phyloP scores from a whole-genome alignment of 148 eudicot genomes.

The Suaeda aralocaspica region DNA sequence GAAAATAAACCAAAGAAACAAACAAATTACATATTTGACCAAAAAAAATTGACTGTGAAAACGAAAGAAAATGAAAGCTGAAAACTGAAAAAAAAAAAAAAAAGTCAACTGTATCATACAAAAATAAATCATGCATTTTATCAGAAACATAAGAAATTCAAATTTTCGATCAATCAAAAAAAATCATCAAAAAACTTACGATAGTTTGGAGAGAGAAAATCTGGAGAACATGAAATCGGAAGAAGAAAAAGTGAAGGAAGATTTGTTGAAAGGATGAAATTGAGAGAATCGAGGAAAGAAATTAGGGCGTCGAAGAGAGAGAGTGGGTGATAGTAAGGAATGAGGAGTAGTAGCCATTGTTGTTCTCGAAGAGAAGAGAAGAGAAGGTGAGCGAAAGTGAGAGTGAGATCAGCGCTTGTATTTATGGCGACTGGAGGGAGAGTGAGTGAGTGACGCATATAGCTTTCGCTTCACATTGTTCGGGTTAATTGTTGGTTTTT shows the following conservation, averaged over 20 bases:
- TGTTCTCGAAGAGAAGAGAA: too few relatives aligned
- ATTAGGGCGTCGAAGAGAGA: conserved; percentile 25
- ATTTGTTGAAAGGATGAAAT: conserved; percentile 12
- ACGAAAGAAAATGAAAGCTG: neutral
- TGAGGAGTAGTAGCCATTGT: conserved; percentile 23
- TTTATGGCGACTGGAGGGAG: too few relatives aligned
- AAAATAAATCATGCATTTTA: too few relatives aligned
- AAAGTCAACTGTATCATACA: neutral
- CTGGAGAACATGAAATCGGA: neutral
- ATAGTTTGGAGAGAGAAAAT: conserved; percentile 14
- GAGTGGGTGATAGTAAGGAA: conserved; percentile 20
- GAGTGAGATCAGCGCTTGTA: too few relatives aligned
- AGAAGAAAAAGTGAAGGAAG: too few relatives aligned
- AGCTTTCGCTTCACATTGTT: too few relatives aligned
- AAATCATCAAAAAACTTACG: conserved; percentile 25
- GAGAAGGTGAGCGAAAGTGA: too few relatives aligned
- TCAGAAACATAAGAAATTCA: too few relatives aligned
- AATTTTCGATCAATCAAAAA: neutral
- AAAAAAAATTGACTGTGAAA: neutral
- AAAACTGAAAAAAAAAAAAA: neutral
- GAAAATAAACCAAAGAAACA: neutral
- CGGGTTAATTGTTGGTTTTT: too few relatives aligned
- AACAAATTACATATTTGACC: neutral
- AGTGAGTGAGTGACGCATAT: too few relatives aligned
- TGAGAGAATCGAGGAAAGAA: too few relatives aligned